A percentile compares a stretch with the other conserved stretches of the same genome.
Conservation (phyloP, 2,329 filamentous ascomycete genomes). For the Blumeria graminis region DNA sequence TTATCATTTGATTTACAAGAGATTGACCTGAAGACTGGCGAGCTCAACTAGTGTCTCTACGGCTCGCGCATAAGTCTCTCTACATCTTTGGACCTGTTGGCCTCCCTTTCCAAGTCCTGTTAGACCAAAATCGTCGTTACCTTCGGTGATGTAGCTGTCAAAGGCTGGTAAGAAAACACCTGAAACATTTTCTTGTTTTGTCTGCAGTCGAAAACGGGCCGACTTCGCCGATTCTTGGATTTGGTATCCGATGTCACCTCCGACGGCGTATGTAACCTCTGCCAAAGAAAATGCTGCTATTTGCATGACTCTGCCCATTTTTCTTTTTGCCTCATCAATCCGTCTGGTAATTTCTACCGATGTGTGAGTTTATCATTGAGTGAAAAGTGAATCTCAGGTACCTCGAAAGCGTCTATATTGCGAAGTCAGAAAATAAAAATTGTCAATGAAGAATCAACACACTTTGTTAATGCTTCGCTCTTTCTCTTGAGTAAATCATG, state of each 20-base stretch:
- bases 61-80: slow-evolving; percentile 86
- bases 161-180: slow-evolving; percentile 87
- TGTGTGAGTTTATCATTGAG: not conserved
- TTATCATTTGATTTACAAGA: not conserved
- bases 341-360: slow-evolving; percentile 72
- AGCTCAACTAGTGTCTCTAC: slow-evolving; percentile 91
- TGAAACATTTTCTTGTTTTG: slow-evolving; percentile 95
- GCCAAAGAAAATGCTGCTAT: slow-evolving; percentile 94
- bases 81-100: slow-evolving; percentile 82
- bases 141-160: slow-evolving; percentile 72
- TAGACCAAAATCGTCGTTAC: slow-evolving; percentile 84
- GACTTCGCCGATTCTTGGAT: slow-evolving; percentile 89
- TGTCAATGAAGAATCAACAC: slow-evolving; percentile 15
- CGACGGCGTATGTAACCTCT: slow-evolving; percentile 91
- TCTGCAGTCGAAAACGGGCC: slow-evolving; percentile 76
- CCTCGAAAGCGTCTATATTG: slow-evolving; percentile 58
- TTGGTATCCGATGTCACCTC: slow-evolving; percentile 88
- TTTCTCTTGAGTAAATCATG: slow-evolving; percentile 93
- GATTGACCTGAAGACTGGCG: slow-evolving; percentile 54
- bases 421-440: slow-evolving; percentile 1
- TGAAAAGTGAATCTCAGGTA: slow-evolving; percentile 19
- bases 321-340: slow-evolving; percentile 96
- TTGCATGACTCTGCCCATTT: slow-evolving; percentile 99
- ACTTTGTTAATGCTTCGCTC: slow-evolving; percentile 96
- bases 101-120: slow-evolving; percentile 92